phyloP scores from a whole-genome alignment of 2,329 filamentous ascomycete species.

The Neonectria faginata region DNA sequence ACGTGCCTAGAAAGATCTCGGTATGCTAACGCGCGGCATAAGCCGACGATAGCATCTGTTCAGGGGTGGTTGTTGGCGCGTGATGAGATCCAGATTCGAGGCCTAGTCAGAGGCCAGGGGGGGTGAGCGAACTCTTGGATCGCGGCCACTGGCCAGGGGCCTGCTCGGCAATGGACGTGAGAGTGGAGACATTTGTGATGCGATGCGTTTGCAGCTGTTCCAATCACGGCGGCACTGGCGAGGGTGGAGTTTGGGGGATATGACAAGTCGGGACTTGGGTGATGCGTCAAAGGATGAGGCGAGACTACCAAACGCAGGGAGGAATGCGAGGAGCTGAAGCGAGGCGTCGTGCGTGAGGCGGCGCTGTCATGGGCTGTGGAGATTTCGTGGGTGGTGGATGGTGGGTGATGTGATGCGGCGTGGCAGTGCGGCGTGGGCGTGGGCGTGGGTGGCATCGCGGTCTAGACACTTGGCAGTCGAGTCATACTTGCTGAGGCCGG shows the following conservation, averaged over 20 bases:
- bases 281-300: neutral
- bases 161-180: slow-evolving; percentile 5
- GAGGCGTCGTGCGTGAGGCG: neutral
- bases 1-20: neutral
- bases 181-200: neutral
- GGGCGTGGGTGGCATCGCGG: no score
- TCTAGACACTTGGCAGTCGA: neutral
- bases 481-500: neutral
- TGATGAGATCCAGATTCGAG: slow-evolving; percentile 12
- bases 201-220: neutral
- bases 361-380: neutral
- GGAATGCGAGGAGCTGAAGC: neutral
- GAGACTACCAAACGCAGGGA: slow-evolving; percentile 1
- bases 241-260: slow-evolving; percentile 10
- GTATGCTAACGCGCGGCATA: slow-evolving; percentile 5
- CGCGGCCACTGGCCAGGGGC: slow-evolving; percentile 14
- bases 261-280: slow-evolving; percentile 14
- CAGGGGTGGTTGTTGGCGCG: neutral
- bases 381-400: neutral
- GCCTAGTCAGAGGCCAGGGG: slow-evolving; percentile 1
- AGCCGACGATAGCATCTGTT: slow-evolving; percentile 1
- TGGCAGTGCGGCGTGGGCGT: neutral
- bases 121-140: neutral
- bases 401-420: neutral
- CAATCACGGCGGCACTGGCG: slow-evolving; percentile 5